Base-by-base conservation (phyloP, 805 yeast genomes). In the Myxozyma geophila region DNA sequence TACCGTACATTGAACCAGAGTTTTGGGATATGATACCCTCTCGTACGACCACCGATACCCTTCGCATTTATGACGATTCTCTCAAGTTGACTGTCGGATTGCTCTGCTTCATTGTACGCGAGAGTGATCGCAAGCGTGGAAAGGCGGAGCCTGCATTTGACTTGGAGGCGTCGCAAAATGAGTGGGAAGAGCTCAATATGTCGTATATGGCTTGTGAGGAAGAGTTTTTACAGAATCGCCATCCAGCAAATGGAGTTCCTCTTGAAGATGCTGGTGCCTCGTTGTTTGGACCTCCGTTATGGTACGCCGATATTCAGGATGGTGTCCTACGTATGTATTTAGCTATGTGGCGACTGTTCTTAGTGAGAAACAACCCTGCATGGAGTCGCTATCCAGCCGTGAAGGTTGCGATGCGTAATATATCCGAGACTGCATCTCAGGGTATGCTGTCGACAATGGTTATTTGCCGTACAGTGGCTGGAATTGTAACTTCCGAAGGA, bases 301-400 rank as follows among this genome's bases (percentile, higher is more conserved):
- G 44, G 40, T 62, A 56, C 54, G 48, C 41, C 0, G 51, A 43
- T 33, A 51, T 49, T 23, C 54, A 49, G 7, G 62, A 43, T 9
- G 36, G 52, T 6, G 62, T 54, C 0, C 19, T 58, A 40, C 36
- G 55, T n/a, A 58, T 58, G 62, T 48, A 58, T 48, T 44, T 58
- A 15, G 43, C 46, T 2, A 49, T 62, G 59, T 54, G 55, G 48
- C 52, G 52, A 19, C 36, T 58, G 5, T 41, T 58, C 19, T n/a
- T 58, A 13, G 19, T 54, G 28, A 54, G 66, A 8, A 62, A 62
- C 21, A 57, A 62, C 12, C 66, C 66, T 15, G 43, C 15, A n/a
- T 51, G 41, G 57, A 48, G 60, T 23, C 21, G 52, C 12, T 7
- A n/a, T 3, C 59, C 66, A 10, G 54, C 62, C 19, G 35, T 40